Evolutionary conservation across 2,329 filamentous ascomycete species (phyloP).

Genomic region (Phyllosticta paracitricarpa): DNA sequence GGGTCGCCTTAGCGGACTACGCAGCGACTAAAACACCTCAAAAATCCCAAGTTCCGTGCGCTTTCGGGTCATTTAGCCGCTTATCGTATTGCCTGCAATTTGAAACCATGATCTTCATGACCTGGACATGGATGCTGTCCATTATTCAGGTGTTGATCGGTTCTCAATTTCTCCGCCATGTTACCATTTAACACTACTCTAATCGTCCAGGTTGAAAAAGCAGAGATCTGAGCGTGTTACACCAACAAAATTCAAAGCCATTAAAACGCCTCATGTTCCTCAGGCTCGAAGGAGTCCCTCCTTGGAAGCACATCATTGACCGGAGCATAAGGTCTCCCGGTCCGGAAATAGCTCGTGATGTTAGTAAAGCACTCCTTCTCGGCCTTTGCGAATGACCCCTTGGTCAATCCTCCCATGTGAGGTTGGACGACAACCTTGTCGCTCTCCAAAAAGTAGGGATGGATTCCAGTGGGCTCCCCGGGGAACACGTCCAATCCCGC

Average conservation of each 20-base stretch:
- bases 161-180: neutral
- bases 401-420: conserved; percentile 36
- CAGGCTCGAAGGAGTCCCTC: conserved; percentile 7
- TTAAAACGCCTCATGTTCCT: neutral
- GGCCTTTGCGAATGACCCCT: conserved; percentile 34
- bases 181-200: neutral
- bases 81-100: neutral
- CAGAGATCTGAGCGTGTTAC: neutral
- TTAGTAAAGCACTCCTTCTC: conserved; percentile 40
- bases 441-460: conserved; percentile 29
- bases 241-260: neutral
- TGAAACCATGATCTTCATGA: neutral
- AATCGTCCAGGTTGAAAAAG: neutral
- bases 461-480: conserved; percentile 33
- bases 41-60: neutral
- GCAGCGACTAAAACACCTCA: neutral
- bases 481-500: conserved; percentile 42
- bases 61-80: neutral
- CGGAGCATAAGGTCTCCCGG: conserved; percentile 30
- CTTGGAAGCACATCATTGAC: conserved; percentile 19
- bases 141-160: neutral
- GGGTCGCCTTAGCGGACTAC: neutral
- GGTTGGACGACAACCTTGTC: conserved; percentile 37
- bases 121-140: neutral
- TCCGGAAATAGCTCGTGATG: conserved; percentile 31